Evolutionary conservation across 129 eudicot species (phyloP).

Genomic region (Pittosporum tobira): DNA sequence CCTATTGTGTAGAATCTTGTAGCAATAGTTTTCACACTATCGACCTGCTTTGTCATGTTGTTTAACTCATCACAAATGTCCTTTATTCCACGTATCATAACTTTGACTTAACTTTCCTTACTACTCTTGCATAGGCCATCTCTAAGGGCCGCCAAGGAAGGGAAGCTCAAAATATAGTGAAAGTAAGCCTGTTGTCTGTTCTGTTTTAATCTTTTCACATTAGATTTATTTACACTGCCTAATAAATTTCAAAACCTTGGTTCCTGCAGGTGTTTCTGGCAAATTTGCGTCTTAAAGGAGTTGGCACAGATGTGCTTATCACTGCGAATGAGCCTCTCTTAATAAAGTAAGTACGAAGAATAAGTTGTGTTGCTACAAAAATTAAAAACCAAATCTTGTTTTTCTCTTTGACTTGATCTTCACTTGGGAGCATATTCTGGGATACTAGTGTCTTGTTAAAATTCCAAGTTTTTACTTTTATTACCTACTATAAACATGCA

Average conservation of each 20-base stretch:
- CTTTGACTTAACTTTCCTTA: neutral
- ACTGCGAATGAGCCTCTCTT: slow-evolving; percentile 78
- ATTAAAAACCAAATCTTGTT: neutral
- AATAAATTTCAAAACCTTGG: neutral
- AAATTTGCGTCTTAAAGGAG: slow-evolving; percentile 86
- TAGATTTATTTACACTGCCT: neutral
- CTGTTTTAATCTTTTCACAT: neutral
- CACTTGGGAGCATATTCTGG: neutral
- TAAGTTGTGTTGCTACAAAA: neutral
- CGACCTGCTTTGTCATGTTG: no score
- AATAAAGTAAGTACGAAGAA: slow-evolving; percentile 49
- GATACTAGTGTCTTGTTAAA: no score
- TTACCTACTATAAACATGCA: neutral
- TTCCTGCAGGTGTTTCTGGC: slow-evolving; percentile 67
- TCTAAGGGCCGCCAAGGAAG: slow-evolving; percentile 94
- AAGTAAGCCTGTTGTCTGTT: slow-evolving; percentile 26
- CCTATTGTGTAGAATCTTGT: neutral
- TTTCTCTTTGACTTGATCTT: neutral
- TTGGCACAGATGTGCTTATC: slow-evolving; percentile 71
- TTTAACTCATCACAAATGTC: neutral
- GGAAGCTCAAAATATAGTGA: slow-evolving; percentile 78
- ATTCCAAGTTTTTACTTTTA: neutral
- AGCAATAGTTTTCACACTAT: no score
- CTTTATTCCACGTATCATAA: neutral
- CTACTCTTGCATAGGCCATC: slow-evolving; percentile 42